phyloP scores from a whole-genome alignment of 169 alveolate species.

The Eimeria praecox region DNA sequence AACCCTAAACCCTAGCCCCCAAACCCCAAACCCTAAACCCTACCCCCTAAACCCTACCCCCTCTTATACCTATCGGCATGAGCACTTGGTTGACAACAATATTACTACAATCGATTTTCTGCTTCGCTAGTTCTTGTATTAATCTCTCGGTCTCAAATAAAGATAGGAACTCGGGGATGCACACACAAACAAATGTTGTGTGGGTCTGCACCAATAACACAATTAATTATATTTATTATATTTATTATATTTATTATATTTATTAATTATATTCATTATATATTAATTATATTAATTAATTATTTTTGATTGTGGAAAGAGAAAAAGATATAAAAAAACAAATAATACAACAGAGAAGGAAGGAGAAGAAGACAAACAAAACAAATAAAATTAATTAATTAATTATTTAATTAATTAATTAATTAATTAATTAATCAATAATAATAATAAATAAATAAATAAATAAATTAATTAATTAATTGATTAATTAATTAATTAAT shows the following conservation, averaged over 20 bases:
- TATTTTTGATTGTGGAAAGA: too few species aligned
- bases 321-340: too few species aligned
- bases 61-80: conserved; percentile 93
- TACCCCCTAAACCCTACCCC: conserved; percentile 43
- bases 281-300: not conserved
- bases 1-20: not conserved
- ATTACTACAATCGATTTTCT: conserved; percentile 95
- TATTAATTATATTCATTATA: too few species aligned
- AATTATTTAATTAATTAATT: too few species aligned
- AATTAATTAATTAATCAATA: too few species aligned
- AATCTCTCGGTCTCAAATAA: conserved; percentile 99
- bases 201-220: conserved; percentile 75
- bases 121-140: conserved; percentile 96
- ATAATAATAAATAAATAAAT: too few species aligned
- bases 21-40: conserved; percentile 24
- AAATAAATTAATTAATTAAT: too few species aligned
- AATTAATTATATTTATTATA: not conserved
- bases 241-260: too few species aligned
- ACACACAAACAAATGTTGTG: conserved; percentile 99
- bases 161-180: conserved; percentile 99
- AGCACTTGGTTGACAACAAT: conserved; percentile 98
- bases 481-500: too few species aligned
- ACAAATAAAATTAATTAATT: too few species aligned
- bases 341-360: too few species aligned
- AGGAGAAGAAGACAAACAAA: too few species aligned